Evolutionary conservation across 371 early-diverging fungal species (phyloP).

Genomic region (Entomophthora muscae): DNA sequence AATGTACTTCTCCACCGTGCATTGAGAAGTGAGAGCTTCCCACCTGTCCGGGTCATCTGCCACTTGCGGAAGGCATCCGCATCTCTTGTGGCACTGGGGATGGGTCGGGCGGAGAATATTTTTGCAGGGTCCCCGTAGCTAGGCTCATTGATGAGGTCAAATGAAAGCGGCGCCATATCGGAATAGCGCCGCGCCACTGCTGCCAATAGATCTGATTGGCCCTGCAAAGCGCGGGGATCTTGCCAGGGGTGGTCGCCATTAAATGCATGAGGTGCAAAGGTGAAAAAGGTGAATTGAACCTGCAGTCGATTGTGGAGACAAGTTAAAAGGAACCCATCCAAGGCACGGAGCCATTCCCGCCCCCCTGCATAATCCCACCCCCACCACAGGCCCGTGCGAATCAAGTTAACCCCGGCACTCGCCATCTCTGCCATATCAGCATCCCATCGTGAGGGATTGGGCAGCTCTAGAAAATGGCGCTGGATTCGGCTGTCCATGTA

Average conservation of each 20-base stretch:
- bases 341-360: neutral
- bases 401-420: neutral
- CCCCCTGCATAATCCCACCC: neutral
- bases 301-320: neutral
- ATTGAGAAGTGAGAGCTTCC: neutral
- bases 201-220: neutral
- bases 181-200: neutral
- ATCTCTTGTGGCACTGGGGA: neutral
- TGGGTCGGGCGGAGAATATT: neutral
- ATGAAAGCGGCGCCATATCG: neutral
- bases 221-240: neutral
- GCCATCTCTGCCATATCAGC: neutral
- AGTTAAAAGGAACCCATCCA: neutral
- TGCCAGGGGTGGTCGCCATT: neutral
- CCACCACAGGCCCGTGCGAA: conserved; percentile 8
- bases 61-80: neutral
- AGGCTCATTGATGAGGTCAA: conserved; percentile 8
- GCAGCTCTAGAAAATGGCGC: neutral
- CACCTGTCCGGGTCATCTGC: neutral
- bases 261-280: neutral
- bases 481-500: neutral
- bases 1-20: neutral
- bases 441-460: neutral
- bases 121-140: neutral
- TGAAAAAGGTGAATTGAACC: neutral